phyloP scores from a whole-genome alignment of 345 rosid genomes.

The Mallotus nudiflorus region DNA sequence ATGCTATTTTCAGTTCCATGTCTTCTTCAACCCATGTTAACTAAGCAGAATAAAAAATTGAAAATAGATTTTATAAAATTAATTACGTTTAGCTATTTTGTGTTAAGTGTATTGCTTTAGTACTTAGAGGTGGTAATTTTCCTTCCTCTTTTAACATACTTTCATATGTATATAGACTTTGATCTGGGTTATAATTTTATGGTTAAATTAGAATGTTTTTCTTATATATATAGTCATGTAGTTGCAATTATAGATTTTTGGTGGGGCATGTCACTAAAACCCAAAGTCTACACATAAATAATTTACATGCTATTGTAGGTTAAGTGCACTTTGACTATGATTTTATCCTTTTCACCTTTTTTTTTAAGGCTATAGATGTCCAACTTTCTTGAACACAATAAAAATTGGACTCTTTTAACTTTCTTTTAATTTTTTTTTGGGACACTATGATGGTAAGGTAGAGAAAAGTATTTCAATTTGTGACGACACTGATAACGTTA shows the following conservation, averaged over 20 bases:
- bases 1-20: not conserved
- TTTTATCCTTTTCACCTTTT: not conserved
- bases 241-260: slow-evolving; percentile 5
- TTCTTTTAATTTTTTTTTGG: slow-evolving; percentile 8
- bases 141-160: too few relatives aligned
- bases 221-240: not conserved
- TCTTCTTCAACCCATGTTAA: too few relatives aligned
- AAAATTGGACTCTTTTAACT: not conserved
- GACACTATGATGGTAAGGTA: slow-evolving; percentile 25
- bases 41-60: too few relatives aligned
- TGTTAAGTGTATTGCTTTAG: too few relatives aligned
- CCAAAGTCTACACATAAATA: slow-evolving; percentile 19
- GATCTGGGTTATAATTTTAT: not conserved
- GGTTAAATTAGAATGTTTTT: not conserved
- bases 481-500: slow-evolving; percentile 51
- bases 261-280: slow-evolving; percentile 20
- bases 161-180: not conserved
- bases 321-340: slow-evolving; percentile 28
- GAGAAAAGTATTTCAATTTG: not conserved
- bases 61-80: too few relatives aligned
- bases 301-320: not conserved
- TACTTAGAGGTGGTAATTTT: too few relatives aligned
- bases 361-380: not conserved
- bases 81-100: too few relatives aligned
- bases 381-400: not conserved